Percentiles rank a stretch among this genome's conserved stretches.
Conservation (phyloP, 345 rosid species). For the Bruguiera sexangula region DNA sequence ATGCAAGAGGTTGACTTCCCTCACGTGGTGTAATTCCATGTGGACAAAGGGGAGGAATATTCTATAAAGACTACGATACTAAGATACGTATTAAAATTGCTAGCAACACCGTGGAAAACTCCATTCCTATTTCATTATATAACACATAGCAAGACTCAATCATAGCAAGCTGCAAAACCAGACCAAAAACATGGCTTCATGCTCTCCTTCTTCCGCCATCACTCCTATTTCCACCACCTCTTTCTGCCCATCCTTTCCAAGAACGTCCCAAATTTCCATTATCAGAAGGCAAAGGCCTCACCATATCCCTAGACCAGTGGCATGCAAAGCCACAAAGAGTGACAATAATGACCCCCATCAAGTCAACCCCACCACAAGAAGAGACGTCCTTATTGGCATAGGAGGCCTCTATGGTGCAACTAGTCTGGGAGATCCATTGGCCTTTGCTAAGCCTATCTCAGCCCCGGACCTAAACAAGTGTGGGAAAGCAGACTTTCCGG, state of each 20-base stretch:
- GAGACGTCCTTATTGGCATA: slow-evolving; percentile 51
- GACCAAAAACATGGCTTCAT: slow-evolving; percentile 20
- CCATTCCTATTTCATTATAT: not conserved
- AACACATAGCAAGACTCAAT: not conserved
- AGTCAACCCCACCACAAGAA: slow-evolving; percentile 28
- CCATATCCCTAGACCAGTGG: not conserved
- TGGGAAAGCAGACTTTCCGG: slow-evolving; percentile 41
- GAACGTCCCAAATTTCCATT: slow-evolving; percentile 24
- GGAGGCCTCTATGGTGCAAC: slow-evolving; percentile 51
- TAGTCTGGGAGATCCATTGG: slow-evolving; percentile 28
- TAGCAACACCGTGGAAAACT: no score
- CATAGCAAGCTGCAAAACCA: not conserved
- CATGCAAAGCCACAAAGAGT: slow-evolving; percentile 30
- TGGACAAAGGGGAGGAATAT: no score
- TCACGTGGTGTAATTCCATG: no score
- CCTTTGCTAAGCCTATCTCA: slow-evolving; percentile 37
- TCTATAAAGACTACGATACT: no score
- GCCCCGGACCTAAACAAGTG: slow-evolving; percentile 43
- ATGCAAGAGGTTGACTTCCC: no score
- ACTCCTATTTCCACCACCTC: not conserved
- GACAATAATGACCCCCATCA: not conserved
- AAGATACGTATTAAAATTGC: no score
- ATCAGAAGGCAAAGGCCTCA: slow-evolving; percentile 2
- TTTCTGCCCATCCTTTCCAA: slow-evolving; percentile 16
- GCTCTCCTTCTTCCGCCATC: slow-evolving; percentile 1